Conservation (phyloP, 305 asterid genomes). For the Fraxinus baroniana region DNA sequence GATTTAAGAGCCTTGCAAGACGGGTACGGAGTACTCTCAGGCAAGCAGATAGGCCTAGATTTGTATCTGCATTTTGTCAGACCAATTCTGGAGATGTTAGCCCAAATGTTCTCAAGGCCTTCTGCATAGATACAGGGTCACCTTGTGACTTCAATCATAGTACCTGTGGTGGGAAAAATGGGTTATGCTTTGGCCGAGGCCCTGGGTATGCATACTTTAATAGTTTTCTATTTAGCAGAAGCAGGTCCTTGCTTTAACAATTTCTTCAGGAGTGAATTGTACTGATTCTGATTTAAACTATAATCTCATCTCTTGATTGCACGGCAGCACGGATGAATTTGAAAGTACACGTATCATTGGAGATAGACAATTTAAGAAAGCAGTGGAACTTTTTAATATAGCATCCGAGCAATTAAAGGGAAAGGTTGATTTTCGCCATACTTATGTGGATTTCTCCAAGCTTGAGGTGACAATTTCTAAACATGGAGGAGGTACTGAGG, state of each 20-base stretch:
- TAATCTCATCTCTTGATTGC: slow-evolving; percentile 27
- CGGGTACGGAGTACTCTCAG: slow-evolving; percentile 86
- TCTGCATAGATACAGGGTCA: slow-evolving; percentile 84
- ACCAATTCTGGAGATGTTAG: slow-evolving; percentile 95
- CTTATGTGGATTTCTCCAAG: slow-evolving; percentile 72
- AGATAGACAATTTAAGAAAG: slow-evolving; percentile 82
- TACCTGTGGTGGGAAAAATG: slow-evolving; percentile 94
- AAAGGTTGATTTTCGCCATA: slow-evolving; percentile 77
- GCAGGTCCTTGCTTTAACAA: neutral
- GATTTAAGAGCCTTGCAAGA: slow-evolving; percentile 59
- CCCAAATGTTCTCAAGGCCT: slow-evolving; percentile 95
- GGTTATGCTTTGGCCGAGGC: slow-evolving; percentile 91
- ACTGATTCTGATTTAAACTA: slow-evolving; percentile 9
- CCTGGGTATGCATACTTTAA: slow-evolving; percentile 65
- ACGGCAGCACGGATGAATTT: slow-evolving; percentile 80
- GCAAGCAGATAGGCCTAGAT: slow-evolving; percentile 69
- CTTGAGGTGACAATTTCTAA: slow-evolving; percentile 66
- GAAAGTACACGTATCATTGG: slow-evolving; percentile 95
- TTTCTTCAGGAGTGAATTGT: slow-evolving; percentile 4
- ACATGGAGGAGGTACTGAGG: slow-evolving; percentile 54
- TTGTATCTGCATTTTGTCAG: slow-evolving; percentile 97
- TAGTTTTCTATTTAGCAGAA: slow-evolving; percentile 1
- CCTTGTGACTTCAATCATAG: slow-evolving; percentile 97
- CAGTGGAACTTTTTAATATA: slow-evolving; percentile 65
- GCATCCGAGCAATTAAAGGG: slow-evolving; percentile 77